phyloP scores from a whole-genome alignment of 441 rosid species.

The Mallotus japonicus region DNA sequence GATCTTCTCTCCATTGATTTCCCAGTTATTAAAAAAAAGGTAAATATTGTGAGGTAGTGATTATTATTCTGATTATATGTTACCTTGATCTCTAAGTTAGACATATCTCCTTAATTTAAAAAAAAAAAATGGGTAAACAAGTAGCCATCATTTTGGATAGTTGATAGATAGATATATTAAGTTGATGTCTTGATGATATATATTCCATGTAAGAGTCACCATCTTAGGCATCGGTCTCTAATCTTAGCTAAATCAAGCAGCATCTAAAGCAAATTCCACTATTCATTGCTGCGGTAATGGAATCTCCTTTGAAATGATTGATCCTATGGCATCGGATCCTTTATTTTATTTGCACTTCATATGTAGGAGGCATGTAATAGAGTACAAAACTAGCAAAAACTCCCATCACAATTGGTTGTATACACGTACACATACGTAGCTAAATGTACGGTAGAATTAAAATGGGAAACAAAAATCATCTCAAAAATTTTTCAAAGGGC shows the following conservation, averaged over 20 bases:
- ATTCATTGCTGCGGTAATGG: not conserved
- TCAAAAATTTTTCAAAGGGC: not conserved
- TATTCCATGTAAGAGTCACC: not conserved
- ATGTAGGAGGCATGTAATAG: not conserved
- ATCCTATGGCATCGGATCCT: not conserved
- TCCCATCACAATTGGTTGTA: not conserved
- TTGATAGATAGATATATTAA: not conserved
- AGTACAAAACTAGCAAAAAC: not conserved
- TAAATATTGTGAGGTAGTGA: too few relatives aligned
- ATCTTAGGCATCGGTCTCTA: not conserved
- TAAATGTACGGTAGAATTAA: not conserved
- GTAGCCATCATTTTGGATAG: not conserved
- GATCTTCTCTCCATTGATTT: too few relatives aligned
- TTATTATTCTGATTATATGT: too few relatives aligned
- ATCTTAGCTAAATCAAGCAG: not conserved
- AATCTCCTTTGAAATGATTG: constrained; percentile 14
- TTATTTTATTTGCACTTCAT: not conserved
- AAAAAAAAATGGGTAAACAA: too few relatives aligned
- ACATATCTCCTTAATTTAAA: not conserved
- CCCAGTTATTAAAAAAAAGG: too few relatives aligned
- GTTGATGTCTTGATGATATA: not conserved
- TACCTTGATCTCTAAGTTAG: not conserved
- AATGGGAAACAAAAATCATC: not conserved
- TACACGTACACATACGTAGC: not conserved
- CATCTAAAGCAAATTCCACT: not conserved